Conservation (phyloP, 768 basidiomycete species). For the Naganishia antarctica region DNA sequence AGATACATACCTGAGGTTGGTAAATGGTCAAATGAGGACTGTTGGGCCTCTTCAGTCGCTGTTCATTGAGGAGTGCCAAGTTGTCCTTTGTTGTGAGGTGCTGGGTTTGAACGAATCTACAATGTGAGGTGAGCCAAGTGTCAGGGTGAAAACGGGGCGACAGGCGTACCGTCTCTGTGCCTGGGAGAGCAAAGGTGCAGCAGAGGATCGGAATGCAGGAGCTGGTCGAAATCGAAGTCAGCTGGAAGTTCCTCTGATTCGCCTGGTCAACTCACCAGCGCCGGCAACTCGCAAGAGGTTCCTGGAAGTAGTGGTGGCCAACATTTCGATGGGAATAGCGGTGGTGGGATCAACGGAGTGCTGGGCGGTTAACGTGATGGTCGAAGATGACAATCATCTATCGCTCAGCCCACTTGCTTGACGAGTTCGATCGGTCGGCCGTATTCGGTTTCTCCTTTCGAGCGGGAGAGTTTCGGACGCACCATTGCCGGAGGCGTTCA, state of each 20-base stretch:
- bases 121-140: neutral
- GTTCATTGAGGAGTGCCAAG: slow-evolving; percentile 69
- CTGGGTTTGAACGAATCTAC: slow-evolving; percentile 43
- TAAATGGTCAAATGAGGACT: slow-evolving; percentile 97
- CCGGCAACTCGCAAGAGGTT: slow-evolving; percentile 19
- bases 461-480: neutral
- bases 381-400: neutral
- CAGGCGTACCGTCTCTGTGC: slow-evolving; percentile 12
- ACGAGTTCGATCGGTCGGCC: slow-evolving; percentile 22
- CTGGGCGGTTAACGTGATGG: too few relatives aligned
- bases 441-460: slow-evolving; percentile 17
- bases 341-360: neutral
- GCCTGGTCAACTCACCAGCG: neutral
- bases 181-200: slow-evolving; percentile 4
- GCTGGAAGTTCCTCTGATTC: neutral
- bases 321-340: neutral
- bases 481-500: slow-evolving; percentile 10
- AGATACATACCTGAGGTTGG: slow-evolving; percentile 47
- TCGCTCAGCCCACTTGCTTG: neutral
- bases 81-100: slow-evolving; percentile 41
- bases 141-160: neutral
- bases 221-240: neutral
- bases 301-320: slow-evolving; percentile 8
- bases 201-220: slow-evolving; percentile 19
- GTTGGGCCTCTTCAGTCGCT: slow-evolving; percentile 80